A percentile compares a stretch with the other conserved stretches of the same genome.
Evolutionary conservation across 2,329 filamentous ascomycete genomes (phyloP).

Genomic region (Fusarium pseudograminearum): DNA sequence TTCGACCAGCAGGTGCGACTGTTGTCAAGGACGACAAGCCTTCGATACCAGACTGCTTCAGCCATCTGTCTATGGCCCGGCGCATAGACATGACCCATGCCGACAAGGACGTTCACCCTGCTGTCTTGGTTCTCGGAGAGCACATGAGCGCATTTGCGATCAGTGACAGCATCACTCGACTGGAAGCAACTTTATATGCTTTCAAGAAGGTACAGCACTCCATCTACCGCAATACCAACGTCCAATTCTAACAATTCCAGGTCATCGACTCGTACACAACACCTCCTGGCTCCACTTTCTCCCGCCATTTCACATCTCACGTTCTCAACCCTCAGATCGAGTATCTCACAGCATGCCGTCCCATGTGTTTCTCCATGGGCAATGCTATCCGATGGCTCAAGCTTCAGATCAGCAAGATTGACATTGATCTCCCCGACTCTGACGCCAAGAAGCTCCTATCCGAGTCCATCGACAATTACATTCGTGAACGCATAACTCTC

Average conservation of each 20-base stretch:
- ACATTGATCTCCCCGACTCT: conserved; percentile 84
- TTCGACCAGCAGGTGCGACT: conserved; percentile 50
- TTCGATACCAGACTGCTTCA: conserved; percentile 78
- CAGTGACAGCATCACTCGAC: conserved; percentile 87
- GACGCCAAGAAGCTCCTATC: conserved; percentile 84
- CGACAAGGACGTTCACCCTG: conserved; percentile 85
- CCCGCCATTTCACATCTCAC: conserved; percentile 91
- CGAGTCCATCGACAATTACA: conserved; percentile 87
- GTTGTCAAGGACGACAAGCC: conserved; percentile 66
- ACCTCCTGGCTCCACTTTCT: conserved; percentile 83
- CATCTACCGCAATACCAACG: conserved; percentile 16
- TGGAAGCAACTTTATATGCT: conserved; percentile 87
- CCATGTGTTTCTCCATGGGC: conserved; percentile 95
- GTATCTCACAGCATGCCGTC: conserved; percentile 92
- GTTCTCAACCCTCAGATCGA: conserved; percentile 95
- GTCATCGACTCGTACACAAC: conserved; percentile 95
- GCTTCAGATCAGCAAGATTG: conserved; percentile 88
- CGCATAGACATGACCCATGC: conserved; percentile 67
- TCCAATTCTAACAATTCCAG: conserved; percentile 56
- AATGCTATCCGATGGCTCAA: conserved; percentile 97
- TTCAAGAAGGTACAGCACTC: conserved; percentile 78
- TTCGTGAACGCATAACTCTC: conserved; percentile 88
- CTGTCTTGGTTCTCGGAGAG: conserved; percentile 85
- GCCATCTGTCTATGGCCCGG: conserved; percentile 80
- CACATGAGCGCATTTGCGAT: conserved; percentile 91